phyloP scores from a whole-genome alignment of 441 rosid species.

The Hura crepitans region DNA sequence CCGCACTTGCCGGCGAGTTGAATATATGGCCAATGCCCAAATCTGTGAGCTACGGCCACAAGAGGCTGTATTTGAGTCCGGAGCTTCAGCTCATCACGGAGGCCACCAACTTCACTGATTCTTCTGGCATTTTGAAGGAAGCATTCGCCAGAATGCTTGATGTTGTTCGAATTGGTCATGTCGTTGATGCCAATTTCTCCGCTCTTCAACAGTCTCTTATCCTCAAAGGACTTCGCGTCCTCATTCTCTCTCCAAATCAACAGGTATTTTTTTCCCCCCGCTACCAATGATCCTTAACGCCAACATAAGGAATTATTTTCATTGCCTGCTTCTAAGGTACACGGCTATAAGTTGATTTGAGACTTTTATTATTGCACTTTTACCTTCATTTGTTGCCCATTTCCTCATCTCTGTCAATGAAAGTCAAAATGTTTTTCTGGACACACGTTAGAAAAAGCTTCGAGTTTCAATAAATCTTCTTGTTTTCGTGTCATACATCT shows the following conservation, averaged over 20 bases:
- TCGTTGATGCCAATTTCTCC: constrained; percentile 37
- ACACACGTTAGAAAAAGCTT: background rate
- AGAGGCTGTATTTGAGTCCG: constrained; percentile 28
- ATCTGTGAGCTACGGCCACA: constrained; percentile 38
- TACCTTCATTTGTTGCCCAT: background rate
- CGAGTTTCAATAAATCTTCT: background rate
- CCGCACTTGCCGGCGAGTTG: constrained; percentile 1
- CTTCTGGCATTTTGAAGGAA: constrained; percentile 43
- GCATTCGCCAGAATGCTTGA: constrained; percentile 49
- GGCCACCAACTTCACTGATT: constrained; percentile 37
- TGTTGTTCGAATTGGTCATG: constrained; percentile 37
- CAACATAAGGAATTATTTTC: too few species aligned
- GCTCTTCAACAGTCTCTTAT: constrained; percentile 22
- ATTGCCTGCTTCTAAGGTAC: background rate
- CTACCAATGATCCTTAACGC: too few species aligned
- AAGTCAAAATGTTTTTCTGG: background rate
- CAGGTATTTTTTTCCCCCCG: constrained; percentile 31
- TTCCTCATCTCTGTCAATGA: background rate
- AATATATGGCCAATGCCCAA: constrained; percentile 63
- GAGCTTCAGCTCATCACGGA: constrained; percentile 39
- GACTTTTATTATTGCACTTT: too few species aligned
- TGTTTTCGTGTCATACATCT: background rate
- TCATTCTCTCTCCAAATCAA: constrained; percentile 38
- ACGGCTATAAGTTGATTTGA: background rate
- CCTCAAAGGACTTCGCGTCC: constrained; percentile 42